A percentile compares a stretch with the other conserved stretches of the same genome.
phyloP scores from a whole-genome alignment of 1,284 basidiomycete genomes.

The Trichosporon asahii region DNA sequence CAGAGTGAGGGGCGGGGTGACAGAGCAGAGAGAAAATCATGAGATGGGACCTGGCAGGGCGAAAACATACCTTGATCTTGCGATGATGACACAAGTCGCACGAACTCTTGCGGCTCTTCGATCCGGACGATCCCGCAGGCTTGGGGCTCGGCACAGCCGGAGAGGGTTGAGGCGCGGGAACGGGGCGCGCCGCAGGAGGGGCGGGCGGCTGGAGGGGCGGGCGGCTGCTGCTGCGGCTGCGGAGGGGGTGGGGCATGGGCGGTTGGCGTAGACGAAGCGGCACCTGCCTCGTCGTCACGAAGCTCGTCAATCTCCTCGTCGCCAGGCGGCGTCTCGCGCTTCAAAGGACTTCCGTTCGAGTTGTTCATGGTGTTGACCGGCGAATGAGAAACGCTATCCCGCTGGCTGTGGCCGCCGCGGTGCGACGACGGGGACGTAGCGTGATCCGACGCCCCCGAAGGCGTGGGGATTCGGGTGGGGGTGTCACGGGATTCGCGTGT shows the following conservation, averaged over 20 bases:
- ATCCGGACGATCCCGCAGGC: constrained; percentile 17
- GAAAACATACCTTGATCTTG: constrained; percentile 41
- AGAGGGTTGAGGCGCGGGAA: background rate
- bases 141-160: constrained; percentile 23
- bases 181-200: constrained; percentile 6
- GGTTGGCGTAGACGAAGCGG: constrained; percentile 3
- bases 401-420: constrained; percentile 6
- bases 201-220: constrained; percentile 1
- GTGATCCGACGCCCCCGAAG: constrained; percentile 5
- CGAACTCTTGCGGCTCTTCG: constrained; percentile 37
- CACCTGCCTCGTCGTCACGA: constrained; percentile 22
- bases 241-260: background rate
- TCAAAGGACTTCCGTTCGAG: background rate
- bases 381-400: constrained; percentile 5
- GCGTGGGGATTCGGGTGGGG: constrained; percentile 4
- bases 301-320: constrained; percentile 32
- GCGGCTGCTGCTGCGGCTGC: constrained; percentile 10
- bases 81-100: constrained; percentile 44
- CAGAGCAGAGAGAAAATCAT: background rate
- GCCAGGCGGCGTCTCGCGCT: constrained; percentile 14
- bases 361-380: constrained; percentile 1
- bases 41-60: background rate
- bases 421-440: constrained; percentile 1
- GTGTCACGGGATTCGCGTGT: constrained; percentile 6
- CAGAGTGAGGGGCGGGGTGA: background rate